Conservation (phyloP, 2,329 filamentous ascomycete genomes). For the Colletotrichum sp. region DNA sequence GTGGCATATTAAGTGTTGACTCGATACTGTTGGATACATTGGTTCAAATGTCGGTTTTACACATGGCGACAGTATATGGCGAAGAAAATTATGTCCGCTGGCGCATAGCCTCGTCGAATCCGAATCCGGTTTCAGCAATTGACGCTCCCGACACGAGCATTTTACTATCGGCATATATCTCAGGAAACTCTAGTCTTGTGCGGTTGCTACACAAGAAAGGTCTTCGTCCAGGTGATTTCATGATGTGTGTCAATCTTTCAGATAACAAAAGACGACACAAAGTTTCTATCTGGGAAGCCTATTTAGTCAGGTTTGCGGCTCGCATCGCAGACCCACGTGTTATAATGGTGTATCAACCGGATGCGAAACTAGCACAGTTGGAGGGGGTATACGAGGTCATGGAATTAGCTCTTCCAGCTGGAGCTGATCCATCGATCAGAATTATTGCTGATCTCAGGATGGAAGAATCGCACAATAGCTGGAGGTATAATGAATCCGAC, state of each 20-base stretch:
- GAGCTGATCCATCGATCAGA: neutral
- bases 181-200: neutral
- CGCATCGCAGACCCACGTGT: neutral
- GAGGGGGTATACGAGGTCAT: neutral
- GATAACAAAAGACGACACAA: fast-evolving
- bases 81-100: neutral
- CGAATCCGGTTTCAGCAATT: fast-evolving
- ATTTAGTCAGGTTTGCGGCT: fast-evolving
- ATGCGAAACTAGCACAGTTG: too few species aligned
- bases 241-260: neutral
- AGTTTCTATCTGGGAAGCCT: neutral
- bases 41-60: neutral
- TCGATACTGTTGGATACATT: fast-evolving
- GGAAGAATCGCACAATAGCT: fast-evolving
- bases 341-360: too few species aligned
- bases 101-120: neutral
- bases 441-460: neutral
- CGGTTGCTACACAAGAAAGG: neutral
- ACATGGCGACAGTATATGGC: neutral
- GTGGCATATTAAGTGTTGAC: too few species aligned
- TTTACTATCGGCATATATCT: neutral
- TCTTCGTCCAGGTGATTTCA: neutral
- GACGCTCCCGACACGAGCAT: neutral
- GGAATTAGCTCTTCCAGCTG: neutral
- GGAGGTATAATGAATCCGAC: fast-evolving